These are phyloP conservation scores for Scytalidium sp. DNA, from an alignment of 2,329 filamentous ascomycete genomes.

Conservation along the genomic window DNA sequence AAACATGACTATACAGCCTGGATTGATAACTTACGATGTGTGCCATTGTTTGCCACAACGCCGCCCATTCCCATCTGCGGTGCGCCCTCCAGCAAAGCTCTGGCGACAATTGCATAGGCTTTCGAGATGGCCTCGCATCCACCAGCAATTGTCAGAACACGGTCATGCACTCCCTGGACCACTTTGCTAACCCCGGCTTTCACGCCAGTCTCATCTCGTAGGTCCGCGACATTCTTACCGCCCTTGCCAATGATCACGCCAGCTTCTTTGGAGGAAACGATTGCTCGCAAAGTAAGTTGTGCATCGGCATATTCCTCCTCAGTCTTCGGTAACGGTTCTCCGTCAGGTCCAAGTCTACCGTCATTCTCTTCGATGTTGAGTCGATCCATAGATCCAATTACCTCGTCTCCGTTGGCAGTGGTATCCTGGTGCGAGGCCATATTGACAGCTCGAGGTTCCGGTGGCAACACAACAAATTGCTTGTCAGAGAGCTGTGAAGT, in stretches of 20 bases:
- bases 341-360: conserved; percentile 63
- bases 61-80: conserved; percentile 96
- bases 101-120: conserved; percentile 91
- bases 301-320: conserved; percentile 95
- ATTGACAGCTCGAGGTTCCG: conserved; percentile 4
- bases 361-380: conserved; percentile 63
- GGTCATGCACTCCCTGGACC: conserved; percentile 94
- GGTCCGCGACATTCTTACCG: conserved; percentile 95
- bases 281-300: conserved; percentile 90
- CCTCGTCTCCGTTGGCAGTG: conserved; percentile 40
- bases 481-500: neutral
- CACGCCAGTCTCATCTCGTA: conserved; percentile 95
- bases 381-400: conserved; percentile 61
- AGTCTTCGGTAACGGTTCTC: conserved; percentile 80
- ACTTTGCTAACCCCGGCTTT: conserved; percentile 99
- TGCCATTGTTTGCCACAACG: conserved; percentile 80
- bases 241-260: conserved; percentile 99
- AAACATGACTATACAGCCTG: neutral
- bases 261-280: conserved; percentile 98
- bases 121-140: conserved; percentile 83
- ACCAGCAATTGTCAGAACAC: conserved; percentile 92
- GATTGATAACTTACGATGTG: conserved; percentile 74
- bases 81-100: conserved; percentile 86
- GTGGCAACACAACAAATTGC: neutral
- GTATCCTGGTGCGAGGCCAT: conserved; percentile 29